These are phyloP conservation scores for Fraxinus pennsylvanica DNA, from an alignment of 257 asterid species.

Conservation along the genomic window DNA sequence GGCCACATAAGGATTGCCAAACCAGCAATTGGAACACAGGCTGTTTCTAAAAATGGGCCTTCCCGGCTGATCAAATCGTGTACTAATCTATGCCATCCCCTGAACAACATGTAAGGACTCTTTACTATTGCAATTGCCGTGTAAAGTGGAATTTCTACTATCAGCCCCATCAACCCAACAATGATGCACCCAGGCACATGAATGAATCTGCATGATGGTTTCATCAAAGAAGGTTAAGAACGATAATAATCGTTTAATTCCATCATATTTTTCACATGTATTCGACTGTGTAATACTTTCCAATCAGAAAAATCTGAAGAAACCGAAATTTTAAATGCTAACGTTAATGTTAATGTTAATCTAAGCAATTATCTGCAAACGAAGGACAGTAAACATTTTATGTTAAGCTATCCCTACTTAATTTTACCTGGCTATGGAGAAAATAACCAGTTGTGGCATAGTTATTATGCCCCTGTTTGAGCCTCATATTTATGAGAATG, in stretches of 20 bases:
- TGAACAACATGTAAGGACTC: conserved; percentile 89
- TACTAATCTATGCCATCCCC: conserved; percentile 86
- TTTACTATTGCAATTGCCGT: conserved; percentile 74
- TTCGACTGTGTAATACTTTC: conserved; percentile 1
- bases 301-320: background rate
- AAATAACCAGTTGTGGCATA: background rate
- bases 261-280: background rate
- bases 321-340: background rate
- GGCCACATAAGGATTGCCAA: conserved; percentile 93
- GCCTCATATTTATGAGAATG: no score
- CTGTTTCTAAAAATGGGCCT: conserved; percentile 92
- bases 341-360: background rate
- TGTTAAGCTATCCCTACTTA: background rate
- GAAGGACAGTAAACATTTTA: background rate
- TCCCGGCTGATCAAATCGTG: conserved; percentile 89
- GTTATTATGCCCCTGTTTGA: background rate
- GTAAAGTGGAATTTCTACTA: conserved; percentile 86
- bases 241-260: background rate
- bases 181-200: conserved; percentile 82
- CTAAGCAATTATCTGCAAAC: background rate
- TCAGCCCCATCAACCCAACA: conserved; percentile 72
- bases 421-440: background rate
- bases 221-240: conserved; percentile 7
- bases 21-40: conserved; percentile 96
- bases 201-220: conserved; percentile 55